Evolutionary conservation across 805 yeast species (phyloP).

Genomic region (Barnettozyma pratensis): DNA sequence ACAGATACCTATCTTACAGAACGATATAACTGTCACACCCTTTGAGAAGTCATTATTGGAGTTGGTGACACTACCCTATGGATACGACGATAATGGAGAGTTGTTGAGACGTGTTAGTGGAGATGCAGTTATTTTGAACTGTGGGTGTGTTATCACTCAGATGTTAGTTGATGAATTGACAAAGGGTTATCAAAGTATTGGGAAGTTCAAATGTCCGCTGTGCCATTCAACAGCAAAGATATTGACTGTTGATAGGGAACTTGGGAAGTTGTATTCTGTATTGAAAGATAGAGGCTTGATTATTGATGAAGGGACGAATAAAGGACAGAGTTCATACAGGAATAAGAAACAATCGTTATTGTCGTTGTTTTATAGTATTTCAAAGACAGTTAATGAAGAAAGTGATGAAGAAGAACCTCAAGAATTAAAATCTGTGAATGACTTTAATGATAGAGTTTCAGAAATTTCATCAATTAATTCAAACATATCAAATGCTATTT

Average conservation of each 20-base stretch:
- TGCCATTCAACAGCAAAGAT: constrained; percentile 13
- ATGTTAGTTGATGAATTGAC: constrained; percentile 21
- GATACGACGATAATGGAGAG: constrained; percentile 5
- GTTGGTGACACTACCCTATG: constrained; percentile 11
- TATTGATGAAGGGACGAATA: not conserved
- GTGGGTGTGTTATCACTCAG: constrained; percentile 38
- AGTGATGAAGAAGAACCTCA: not conserved
- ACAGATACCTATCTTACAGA: not conserved
- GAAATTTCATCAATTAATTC: constrained; percentile 1
- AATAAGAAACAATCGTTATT: constrained; percentile 25
- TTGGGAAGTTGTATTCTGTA: constrained; percentile 13
- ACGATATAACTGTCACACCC: not conserved
- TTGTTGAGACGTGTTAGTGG: constrained; percentile 9
- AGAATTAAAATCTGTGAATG: constrained; percentile 4
- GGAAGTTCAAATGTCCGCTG: constrained; percentile 16
- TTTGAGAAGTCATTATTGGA: constrained; percentile 3
- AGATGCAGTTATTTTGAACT: constrained; percentile 29
- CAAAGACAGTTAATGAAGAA: constrained; percentile 15
- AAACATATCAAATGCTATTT: not conserved
- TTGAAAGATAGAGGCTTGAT: constrained; percentile 2
- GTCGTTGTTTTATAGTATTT: constrained; percentile 30
- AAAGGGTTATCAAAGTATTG: constrained; percentile 4
- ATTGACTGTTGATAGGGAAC: constrained; percentile 9
- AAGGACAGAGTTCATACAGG: not conserved
- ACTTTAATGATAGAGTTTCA: not conserved